Conservation (phyloP, 1,284 basidiomycete species). For the Sphagnurus paluster region DNA sequence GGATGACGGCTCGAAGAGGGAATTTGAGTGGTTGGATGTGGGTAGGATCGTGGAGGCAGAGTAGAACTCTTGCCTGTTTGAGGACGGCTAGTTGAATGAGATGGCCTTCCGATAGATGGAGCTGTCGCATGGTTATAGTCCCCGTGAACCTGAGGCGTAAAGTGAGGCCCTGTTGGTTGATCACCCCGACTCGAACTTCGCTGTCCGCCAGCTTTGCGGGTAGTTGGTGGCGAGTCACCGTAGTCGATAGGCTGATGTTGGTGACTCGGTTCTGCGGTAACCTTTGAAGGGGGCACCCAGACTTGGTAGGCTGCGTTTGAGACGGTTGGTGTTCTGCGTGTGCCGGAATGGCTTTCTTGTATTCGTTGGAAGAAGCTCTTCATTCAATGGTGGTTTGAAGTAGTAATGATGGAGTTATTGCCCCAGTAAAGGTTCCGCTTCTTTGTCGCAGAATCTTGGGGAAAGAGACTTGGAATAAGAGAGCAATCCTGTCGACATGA, state of each 20-base stretch:
- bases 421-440: slow-evolving; percentile 17
- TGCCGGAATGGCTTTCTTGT: slow-evolving; percentile 41
- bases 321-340: slow-evolving; percentile 37
- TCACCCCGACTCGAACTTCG: slow-evolving; percentile 28
- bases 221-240: slow-evolving; percentile 10
- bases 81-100: slow-evolving; percentile 2
- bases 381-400: slow-evolving; percentile 41
- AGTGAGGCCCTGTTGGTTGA: slow-evolving; percentile 13
- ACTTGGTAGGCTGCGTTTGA: slow-evolving; percentile 29
- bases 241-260: slow-evolving; percentile 17
- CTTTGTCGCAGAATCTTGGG: slow-evolving; percentile 16
- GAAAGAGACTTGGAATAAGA: slow-evolving; percentile 19
- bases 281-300: slow-evolving; percentile 30
- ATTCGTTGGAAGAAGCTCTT: slow-evolving; percentile 51
- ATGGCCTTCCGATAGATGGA: slow-evolving; percentile 9
- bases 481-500: slow-evolving; percentile 45
- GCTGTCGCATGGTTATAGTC: slow-evolving; percentile 14
- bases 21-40: not conserved
- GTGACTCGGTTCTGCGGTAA: slow-evolving; percentile 20
- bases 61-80: not conserved
- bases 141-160: slow-evolving; percentile 4
- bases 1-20: slow-evolving; percentile 1
- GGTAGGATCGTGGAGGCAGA: slow-evolving; percentile 2
- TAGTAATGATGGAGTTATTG: slow-evolving; percentile 17
- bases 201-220: slow-evolving; percentile 24